Conservation (phyloP, 129 eudicot species). For the Chrysanthemum seticuspe region DNA sequence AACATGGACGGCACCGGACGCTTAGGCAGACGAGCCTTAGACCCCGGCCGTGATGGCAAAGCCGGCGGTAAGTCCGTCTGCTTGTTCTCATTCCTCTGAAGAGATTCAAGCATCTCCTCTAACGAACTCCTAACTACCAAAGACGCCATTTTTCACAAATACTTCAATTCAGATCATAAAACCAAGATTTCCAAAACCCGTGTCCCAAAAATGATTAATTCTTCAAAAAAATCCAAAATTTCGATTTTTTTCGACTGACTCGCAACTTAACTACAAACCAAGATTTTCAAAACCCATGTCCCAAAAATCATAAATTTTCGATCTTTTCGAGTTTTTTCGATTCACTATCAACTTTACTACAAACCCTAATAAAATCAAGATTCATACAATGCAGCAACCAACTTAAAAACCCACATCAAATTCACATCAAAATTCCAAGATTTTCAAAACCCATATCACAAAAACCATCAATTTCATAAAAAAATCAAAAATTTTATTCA, state of each 20-base stretch:
- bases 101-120: constrained; percentile 87
- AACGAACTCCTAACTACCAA: constrained; percentile 68
- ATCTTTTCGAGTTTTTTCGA: too few species aligned
- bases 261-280: too few species aligned
- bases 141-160: too few species aligned
- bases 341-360: not conserved
- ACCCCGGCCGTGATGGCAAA: constrained; percentile 70
- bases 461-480: constrained; percentile 8
- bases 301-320: too few species aligned
- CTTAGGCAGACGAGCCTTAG: constrained; percentile 67
- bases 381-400: constrained; percentile 42
- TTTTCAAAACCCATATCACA: not conserved
- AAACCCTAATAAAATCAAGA: not conserved
- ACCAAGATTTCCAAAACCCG: not conserved
- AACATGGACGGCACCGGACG: constrained; percentile 45
- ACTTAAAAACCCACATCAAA: constrained; percentile 51
- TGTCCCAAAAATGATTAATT: too few species aligned
- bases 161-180: not conserved
- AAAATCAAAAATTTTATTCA: not conserved
- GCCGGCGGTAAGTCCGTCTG: constrained; percentile 83
- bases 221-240: too few species aligned
- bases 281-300: too few species aligned
- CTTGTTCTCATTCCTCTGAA: constrained; percentile 52
- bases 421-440: constrained; percentile 12
- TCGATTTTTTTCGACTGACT: too few species aligned